Evolutionary conservation across 352 stramenopile genomes (phyloP).

Genomic region (Pythium coloratum): DNA sequence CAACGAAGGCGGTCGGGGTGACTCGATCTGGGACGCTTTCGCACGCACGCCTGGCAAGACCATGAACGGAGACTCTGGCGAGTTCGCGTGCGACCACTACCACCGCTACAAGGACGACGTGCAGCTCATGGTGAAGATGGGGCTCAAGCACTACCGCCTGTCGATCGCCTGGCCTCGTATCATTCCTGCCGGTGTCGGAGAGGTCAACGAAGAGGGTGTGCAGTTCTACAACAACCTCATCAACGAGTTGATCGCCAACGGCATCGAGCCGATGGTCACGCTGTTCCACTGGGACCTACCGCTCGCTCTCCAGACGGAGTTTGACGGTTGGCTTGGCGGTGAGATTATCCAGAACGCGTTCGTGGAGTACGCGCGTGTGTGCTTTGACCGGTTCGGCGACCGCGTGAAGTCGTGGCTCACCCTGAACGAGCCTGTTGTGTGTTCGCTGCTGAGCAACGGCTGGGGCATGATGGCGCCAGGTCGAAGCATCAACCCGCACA

Average conservation of each 20-base stretch:
- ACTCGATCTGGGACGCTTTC: slow-evolving; percentile 93
- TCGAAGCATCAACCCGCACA: slow-evolving; percentile 36
- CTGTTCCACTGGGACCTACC: slow-evolving; percentile 97
- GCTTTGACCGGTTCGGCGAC: slow-evolving; percentile 87
- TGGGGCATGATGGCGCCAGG: slow-evolving; percentile 75
- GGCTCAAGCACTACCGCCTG: slow-evolving; percentile 92
- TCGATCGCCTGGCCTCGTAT: slow-evolving; percentile 93
- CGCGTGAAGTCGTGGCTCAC: slow-evolving; percentile 93
- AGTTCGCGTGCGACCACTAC: slow-evolving; percentile 91
- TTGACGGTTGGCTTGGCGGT: slow-evolving; percentile 51
- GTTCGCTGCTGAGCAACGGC: slow-evolving; percentile 43
- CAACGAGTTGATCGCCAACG: slow-evolving; percentile 64
- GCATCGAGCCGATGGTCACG: slow-evolving; percentile 89
- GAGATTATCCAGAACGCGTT: slow-evolving; percentile 68
- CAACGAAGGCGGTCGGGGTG: slow-evolving; percentile 78
- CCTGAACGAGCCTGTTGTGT: slow-evolving; percentile 91
- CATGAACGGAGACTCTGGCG: slow-evolving; percentile 51
- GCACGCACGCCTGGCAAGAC: slow-evolving; percentile 54
- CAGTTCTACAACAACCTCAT: slow-evolving; percentile 92
- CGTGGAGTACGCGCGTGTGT: slow-evolving; percentile 80
- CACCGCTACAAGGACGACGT: slow-evolving; percentile 90
- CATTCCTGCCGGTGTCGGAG: slow-evolving; percentile 38
- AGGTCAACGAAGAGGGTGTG: slow-evolving; percentile 80
- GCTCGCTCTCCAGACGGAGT: slow-evolving; percentile 60
- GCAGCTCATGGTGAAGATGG: slow-evolving; percentile 84